Evolutionary conservation across 257 asterid genomes (phyloP).

Genomic region (Catharanthus roseus): DNA sequence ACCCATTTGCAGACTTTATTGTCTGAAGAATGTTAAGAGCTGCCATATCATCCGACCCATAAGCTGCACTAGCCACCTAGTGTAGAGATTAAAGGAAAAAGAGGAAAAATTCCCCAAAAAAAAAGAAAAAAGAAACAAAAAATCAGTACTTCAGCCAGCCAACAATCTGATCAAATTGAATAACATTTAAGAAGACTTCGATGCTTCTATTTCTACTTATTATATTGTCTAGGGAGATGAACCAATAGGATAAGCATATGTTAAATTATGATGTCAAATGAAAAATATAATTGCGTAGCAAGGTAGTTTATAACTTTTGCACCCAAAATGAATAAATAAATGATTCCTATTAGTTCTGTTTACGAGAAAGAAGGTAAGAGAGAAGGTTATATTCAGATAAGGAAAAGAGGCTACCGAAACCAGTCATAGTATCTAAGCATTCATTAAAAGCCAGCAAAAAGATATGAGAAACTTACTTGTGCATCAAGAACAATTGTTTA

Average conservation of each 20-base stretch:
- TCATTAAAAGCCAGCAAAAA: not conserved
- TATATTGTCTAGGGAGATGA: not conserved
- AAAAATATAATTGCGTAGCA: not conserved
- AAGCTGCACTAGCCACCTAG: constrained; percentile 94
- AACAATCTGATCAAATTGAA: constrained; percentile 4
- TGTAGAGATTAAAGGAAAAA: constrained; percentile 13
- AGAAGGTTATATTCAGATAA: not conserved
- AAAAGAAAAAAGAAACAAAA: constrained; percentile 1
- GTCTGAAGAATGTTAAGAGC: constrained; percentile 67
- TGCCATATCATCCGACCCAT: constrained; percentile 61
- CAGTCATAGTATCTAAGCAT: not conserved
- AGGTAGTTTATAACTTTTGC: not conserved
- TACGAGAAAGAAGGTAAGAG: not conserved
- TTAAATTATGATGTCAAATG: not conserved
- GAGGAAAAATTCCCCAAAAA: constrained; percentile 2
- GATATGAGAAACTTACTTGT: not conserved
- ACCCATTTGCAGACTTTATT: constrained; percentile 52
- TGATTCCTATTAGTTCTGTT: not conserved
- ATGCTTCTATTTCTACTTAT: constrained; percentile 4
- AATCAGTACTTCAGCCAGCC: not conserved
- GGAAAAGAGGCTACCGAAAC: not conserved
- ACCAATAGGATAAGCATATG: not conserved
- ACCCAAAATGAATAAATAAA: not conserved
- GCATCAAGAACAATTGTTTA: not conserved
- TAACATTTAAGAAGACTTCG: not conserved